These are phyloP conservation scores for Xerophyta viscosa DNA, from an alignment of 106 monocot species.

Conservation along the genomic window DNA sequence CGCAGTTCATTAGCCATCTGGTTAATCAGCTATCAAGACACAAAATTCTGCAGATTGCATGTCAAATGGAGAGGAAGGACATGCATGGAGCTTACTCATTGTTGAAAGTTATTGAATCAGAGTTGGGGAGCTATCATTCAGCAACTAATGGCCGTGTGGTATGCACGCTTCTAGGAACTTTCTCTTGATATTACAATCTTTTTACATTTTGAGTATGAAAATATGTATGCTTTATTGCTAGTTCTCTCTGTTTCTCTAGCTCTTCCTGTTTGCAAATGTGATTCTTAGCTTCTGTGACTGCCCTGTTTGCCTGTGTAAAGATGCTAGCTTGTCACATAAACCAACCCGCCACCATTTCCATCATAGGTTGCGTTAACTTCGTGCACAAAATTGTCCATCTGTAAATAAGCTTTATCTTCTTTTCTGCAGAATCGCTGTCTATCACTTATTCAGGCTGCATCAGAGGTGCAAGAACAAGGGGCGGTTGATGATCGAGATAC, in stretches of 20 bases:
- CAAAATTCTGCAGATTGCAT: constrained; percentile 75
- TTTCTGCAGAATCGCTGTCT: constrained; percentile 48
- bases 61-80: constrained; percentile 66
- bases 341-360: no score
- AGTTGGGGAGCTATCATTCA: constrained; percentile 67
- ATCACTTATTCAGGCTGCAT: constrained; percentile 63
- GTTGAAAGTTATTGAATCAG: constrained; percentile 76
- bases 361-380: no score
- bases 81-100: constrained; percentile 71
- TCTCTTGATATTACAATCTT: no score
- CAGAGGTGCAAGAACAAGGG: constrained; percentile 88
- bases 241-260: not conserved
- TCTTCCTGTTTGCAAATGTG: not conserved
- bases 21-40: constrained; percentile 92
- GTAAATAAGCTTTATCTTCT: not conserved
- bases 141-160: constrained; percentile 74
- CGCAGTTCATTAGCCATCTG: constrained; percentile 65
- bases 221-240: no score
- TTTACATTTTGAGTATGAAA: no score
- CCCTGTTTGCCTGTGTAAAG: no score
- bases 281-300: no score
- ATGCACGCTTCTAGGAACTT: constrained; percentile 10
- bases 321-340: no score
- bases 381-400: no score
- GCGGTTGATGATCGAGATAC: constrained; percentile 91